These are phyloP conservation scores for Gyrodon lividus DNA, from an alignment of 768 basidiomycete genomes.

Conservation along the genomic window DNA sequence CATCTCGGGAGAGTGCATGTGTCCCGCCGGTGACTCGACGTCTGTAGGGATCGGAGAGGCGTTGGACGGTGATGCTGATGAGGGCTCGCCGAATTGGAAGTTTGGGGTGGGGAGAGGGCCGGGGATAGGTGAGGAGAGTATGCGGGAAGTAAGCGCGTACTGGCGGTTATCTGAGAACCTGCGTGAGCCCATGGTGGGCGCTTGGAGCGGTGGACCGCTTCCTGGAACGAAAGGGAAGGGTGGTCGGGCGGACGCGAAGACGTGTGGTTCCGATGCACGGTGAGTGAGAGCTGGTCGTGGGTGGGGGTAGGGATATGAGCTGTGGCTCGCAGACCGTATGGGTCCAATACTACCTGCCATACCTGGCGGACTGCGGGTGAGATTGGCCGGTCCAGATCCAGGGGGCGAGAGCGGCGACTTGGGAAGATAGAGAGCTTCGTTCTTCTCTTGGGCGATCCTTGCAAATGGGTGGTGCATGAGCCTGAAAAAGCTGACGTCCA, in stretches of 20 bases:
- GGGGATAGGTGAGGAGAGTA: conserved; percentile 43
- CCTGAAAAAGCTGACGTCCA: conserved; percentile 46
- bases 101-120: conserved; percentile 62
- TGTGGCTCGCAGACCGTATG: conserved; percentile 48
- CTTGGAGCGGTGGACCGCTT: conserved; percentile 11
- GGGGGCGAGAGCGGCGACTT: conserved; percentile 34
- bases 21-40: conserved; percentile 21
- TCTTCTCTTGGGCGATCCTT: conserved; percentile 33
- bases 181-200: conserved; percentile 15
- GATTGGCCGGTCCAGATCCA: conserved; percentile 31
- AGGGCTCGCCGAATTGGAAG: conserved; percentile 64
- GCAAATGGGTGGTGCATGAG: conserved; percentile 48
- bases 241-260: conserved; percentile 38
- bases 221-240: conserved; percentile 35
- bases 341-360: conserved; percentile 31
- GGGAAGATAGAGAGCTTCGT: conserved; percentile 32
- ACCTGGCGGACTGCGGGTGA: conserved; percentile 38
- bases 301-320: conserved; percentile 44
- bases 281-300: conserved; percentile 31
- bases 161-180: conserved; percentile 45
- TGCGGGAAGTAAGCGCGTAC: conserved; percentile 48
- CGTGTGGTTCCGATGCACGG: conserved; percentile 34
- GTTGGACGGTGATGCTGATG: conserved; percentile 43
- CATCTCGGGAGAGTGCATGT: conserved; percentile 46
- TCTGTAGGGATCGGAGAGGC: conserved; percentile 53